These are phyloP conservation scores for Heliocybe sulcata DNA, from an alignment of 1,284 basidiomycete genomes.

Conservation along the genomic window DNA sequence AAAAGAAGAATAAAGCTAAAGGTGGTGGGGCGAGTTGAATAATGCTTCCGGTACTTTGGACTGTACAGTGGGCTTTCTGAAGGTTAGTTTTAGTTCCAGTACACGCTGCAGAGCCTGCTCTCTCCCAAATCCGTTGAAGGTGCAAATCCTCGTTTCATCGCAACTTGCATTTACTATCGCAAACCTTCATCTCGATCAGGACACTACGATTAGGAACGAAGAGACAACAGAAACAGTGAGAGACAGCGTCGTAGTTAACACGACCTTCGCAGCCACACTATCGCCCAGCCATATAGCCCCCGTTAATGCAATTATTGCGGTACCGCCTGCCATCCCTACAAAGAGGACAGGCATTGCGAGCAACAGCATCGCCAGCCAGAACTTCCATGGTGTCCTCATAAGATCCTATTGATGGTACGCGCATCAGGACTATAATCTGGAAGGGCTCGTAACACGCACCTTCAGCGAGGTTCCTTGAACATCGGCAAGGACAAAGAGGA, in stretches of 20 bases:
- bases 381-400: background rate
- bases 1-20: slow-evolving; percentile 11
- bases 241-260: background rate
- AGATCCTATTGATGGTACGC: background rate
- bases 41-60: background rate
- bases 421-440: background rate
- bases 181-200: too few species aligned
- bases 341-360: background rate
- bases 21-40: background rate
- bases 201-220: background rate
- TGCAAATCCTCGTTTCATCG: too few species aligned
- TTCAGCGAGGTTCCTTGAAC: background rate
- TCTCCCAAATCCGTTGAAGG: too few species aligned
- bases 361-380: background rate
- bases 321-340: background rate
- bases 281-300: background rate
- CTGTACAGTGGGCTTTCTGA: background rate
- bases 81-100: too few species aligned
- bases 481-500: background rate
- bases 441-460: background rate
- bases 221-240: background rate
- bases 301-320: background rate
- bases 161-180: too few species aligned
- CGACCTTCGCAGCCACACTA: background rate
- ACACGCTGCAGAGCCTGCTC: too few species aligned